Conservation (phyloP, 257 asterid species). For the Penstemon davidsonii region DNA sequence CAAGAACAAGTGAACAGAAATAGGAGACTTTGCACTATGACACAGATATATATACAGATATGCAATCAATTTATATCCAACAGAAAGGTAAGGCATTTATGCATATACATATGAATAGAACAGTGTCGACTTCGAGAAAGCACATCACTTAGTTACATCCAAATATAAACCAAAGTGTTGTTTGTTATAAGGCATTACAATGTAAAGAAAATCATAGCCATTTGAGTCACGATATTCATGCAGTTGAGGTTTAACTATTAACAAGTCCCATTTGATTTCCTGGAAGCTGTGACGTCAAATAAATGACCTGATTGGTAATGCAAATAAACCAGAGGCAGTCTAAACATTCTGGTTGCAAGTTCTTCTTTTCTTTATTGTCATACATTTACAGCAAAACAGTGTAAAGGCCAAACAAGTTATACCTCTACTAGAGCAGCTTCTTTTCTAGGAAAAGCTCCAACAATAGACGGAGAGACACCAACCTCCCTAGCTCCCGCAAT, state of each 20-base stretch:
- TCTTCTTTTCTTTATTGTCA: background rate
- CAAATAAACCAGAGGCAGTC: background rate
- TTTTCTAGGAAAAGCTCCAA: constrained; percentile 87
- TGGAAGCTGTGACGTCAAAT: constrained; percentile 1
- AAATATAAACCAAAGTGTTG: constrained; percentile 5
- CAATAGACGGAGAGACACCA: constrained; percentile 85
- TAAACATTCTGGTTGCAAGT: constrained; percentile 13
- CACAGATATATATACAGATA: background rate
- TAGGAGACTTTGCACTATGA: background rate
- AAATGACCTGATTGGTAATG: background rate
- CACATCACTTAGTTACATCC: constrained; percentile 1
- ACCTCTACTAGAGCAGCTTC: constrained; percentile 98
- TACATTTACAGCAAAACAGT: constrained; percentile 8
- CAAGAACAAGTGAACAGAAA: constrained; percentile 7
- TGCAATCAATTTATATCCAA: background rate
- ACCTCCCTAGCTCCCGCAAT: constrained; percentile 87
- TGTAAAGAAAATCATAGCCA: background rate
- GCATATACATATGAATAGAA: background rate
- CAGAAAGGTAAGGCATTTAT: constrained; percentile 7
- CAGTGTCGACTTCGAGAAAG: constrained; percentile 1
- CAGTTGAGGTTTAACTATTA: background rate
- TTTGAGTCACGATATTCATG: constrained; percentile 7
- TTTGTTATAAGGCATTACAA: background rate
- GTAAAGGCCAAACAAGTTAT: constrained; percentile 4
- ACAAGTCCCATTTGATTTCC: background rate